Evolutionary conservation across 192 early-diverging fungal species (phyloP).

Genomic region (Umbelopsis sp.): DNA sequence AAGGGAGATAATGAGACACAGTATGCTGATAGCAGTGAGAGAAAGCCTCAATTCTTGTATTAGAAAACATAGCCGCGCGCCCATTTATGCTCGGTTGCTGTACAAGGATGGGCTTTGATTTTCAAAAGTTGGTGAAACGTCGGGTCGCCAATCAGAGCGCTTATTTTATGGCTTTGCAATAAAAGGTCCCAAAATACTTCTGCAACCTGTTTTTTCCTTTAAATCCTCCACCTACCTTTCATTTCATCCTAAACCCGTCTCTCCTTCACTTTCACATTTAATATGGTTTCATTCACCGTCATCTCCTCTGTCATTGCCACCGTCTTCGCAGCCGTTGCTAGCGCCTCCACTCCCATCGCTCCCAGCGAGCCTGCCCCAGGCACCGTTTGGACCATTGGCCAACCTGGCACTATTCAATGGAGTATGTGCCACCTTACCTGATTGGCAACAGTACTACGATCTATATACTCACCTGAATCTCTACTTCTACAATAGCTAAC

Average conservation of each 20-base stretch:
- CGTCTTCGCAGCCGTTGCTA: conserved; percentile 16
- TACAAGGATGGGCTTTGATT: conserved; percentile 9
- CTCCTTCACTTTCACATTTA: background rate
- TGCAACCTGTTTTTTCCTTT: background rate
- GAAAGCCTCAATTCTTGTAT: background rate
- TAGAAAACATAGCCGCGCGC: background rate
- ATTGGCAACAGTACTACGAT: background rate
- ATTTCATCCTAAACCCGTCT: conserved; percentile 4
- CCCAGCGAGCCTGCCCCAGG: conserved; percentile 37
- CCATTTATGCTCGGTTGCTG: background rate
- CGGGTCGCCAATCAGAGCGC: background rate
- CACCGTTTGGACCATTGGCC: conserved; percentile 33
- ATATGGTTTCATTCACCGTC: conserved; percentile 18
- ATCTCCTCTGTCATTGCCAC: conserved; percentile 5
- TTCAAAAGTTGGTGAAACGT: conserved; percentile 10
- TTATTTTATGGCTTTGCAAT: conserved; percentile 1
- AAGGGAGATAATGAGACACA: background rate
- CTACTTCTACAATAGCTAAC: conserved; percentile 20
- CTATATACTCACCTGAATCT: background rate
- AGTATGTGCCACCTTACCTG: conserved; percentile 8
- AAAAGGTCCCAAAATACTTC: conserved; percentile 20
- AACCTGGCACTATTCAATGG: conserved; percentile 33
- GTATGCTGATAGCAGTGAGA: background rate
- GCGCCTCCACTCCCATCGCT: conserved; percentile 30
- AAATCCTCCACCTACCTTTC: background rate